Evolutionary conservation across 2,329 filamentous ascomycete species (phyloP), one percentile per base, ranked within the genome.

Genomic region (Xylaria hypoxylon): DNA sequence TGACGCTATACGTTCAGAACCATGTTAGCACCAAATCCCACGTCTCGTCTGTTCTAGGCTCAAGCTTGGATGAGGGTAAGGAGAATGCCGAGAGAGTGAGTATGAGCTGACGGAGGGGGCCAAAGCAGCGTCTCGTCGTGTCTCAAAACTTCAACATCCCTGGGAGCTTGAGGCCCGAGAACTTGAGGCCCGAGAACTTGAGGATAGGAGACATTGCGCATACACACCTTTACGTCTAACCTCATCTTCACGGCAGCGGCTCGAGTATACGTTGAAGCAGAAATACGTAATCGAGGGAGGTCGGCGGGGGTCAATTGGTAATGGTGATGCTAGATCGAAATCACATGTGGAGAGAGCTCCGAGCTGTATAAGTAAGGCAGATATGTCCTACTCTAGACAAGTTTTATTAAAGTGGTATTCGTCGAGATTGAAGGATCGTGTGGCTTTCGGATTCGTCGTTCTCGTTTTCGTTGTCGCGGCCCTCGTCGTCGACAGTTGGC

Each of bases 1-100:
- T 93, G 91, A 81, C 90, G 89, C 91, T 93, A 79, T 77, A 80
- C 15, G 19, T 60, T 24, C 19, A 35, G 48, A 51, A 42, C 24
- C 59, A 61, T 58, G 45, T 71, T 64, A 71, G 66, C 68, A 64
- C 48, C 22, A 24, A 10, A 31, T 13, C 11, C 5, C 17, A 19
- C 59, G 26, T 33, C 15, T 40, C 40, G 38, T 2, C 19, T 24
- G 19, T 15, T 22, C 15, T 15, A 26, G 13, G 26, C 19, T 17
- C 22, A 17, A 52, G 19, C 8, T 19, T 15, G 17, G 17, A 8
- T 53, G 15, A 48, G 35, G 35, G 10, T n/a, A 17, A 26, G 40
- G 17, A 28, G 35, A 13, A 10, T 22, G 15, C 10, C 19, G n/a
- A 33, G 13, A n/a, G 45, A n/a, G n/a, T n/a, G 40, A 22, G 13